Percentiles rank a stretch among this genome's conserved stretches.
phyloP scores from a whole-genome alignment of 2,329 filamentous ascomycete species.

The Pestalotiopsis fici region DNA sequence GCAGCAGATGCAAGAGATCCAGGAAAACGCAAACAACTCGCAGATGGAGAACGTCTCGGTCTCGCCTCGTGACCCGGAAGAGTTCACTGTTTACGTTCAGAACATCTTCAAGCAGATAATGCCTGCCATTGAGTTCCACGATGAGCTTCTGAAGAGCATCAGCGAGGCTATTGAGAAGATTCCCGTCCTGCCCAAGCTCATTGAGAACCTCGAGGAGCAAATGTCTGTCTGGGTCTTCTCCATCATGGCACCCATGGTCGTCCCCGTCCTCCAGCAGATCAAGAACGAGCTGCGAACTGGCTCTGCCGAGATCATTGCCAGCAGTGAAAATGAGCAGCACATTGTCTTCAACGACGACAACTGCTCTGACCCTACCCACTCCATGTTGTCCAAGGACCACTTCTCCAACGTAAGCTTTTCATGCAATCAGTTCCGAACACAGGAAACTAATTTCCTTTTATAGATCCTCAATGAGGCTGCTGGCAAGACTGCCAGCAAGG shows the following conservation, averaged over 20 bases:
- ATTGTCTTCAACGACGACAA: conserved; percentile 82
- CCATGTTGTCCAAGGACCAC: conserved; percentile 95
- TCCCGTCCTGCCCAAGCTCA: conserved; percentile 78
- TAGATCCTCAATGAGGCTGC: conserved; percentile 83
- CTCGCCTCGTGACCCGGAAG: conserved; percentile 79
- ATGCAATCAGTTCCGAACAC: neutral
- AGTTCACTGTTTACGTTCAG: conserved; percentile 76
- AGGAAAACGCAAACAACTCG: conserved; percentile 71
- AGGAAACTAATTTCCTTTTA: neutral
- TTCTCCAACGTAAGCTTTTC: conserved; percentile 70
- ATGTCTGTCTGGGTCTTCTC: conserved; percentile 88
- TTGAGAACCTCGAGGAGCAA: conserved; percentile 86
- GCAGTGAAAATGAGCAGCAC: conserved; percentile 80
- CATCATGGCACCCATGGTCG: conserved; percentile 83
- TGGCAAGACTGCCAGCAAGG: conserved; percentile 76
- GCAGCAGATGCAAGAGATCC: conserved; percentile 75
- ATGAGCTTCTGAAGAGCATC: conserved; percentile 81
- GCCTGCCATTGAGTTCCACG: conserved; percentile 88
- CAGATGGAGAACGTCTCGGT: conserved; percentile 76
- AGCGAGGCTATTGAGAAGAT: conserved; percentile 80
- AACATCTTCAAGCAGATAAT: conserved; percentile 78
- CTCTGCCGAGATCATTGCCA: conserved; percentile 83
- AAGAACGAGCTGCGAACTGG: conserved; percentile 85
- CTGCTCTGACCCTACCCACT: conserved; percentile 83
- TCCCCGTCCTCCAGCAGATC: conserved; percentile 84